Evolutionary conservation across 2,329 filamentous ascomycete species (phyloP).

Genomic region (Dactylellina haptotyla): DNA sequence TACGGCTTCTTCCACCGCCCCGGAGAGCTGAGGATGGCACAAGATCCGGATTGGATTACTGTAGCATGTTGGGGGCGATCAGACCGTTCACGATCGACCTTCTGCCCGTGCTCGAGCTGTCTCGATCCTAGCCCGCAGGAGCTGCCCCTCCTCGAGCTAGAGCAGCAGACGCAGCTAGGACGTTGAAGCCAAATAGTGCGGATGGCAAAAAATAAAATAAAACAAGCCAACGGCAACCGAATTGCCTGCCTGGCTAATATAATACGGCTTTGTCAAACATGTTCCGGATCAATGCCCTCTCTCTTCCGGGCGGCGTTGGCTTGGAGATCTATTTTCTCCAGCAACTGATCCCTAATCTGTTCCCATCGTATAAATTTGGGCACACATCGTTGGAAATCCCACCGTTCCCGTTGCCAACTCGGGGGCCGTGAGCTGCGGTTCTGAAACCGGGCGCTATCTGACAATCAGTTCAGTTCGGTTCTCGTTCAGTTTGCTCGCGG

Average conservation of each 20-base stretch:
- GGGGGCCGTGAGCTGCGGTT: not conserved
- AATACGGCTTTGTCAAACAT: conserved; percentile 27
- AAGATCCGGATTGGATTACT: not conserved
- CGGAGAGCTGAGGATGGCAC: not conserved
- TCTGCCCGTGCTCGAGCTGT: conserved; percentile 30
- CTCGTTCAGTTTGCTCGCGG: conserved; percentile 20
- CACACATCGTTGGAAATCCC: not conserved
- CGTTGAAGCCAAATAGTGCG: conserved; percentile 14
- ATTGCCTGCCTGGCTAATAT: conserved; percentile 27
- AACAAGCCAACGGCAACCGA: no score
- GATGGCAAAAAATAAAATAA: conserved; percentile 38
- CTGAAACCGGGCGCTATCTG: conserved; percentile 46
- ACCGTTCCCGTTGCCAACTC: not conserved
- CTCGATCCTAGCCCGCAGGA: no score
- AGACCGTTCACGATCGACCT: not conserved
- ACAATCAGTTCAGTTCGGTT: conserved; percentile 8
- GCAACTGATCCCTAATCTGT: conserved; percentile 7
- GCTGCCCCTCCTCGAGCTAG: no score
- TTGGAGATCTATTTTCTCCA: conserved; percentile 7
- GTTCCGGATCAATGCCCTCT: conserved; percentile 46
- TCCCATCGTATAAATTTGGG: conserved; percentile 9
- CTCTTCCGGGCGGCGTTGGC: conserved; percentile 15
- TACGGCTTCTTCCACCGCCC: no score
- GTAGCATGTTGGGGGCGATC: conserved; percentile 8
- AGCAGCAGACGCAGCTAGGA: not conserved